Base-by-base conservation (phyloP, 2,329 filamentous ascomycete species). In the Pestalotiopsis sp. region DNA sequence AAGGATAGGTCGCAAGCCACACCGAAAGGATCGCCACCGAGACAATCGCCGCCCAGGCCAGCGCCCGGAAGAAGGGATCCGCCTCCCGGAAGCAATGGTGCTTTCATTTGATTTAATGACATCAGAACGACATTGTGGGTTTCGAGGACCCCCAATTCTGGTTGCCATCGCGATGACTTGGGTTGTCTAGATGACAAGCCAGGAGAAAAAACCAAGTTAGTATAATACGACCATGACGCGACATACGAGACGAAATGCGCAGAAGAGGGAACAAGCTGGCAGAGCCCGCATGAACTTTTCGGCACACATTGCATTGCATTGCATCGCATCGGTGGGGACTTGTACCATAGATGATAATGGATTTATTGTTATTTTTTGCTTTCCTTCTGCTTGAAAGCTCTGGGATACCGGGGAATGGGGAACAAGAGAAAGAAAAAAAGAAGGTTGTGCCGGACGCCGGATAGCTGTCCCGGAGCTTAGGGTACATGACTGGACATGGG, bases 1-100 rank as follows among this genome's bases (percentile, higher is more conserved):
- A 70, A 76, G 39, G 74, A 77, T 59, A 74, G 74, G 20, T 75
- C 73, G 63, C 69, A 73, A 61, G 39, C 60, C 39, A 71, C 73
- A 3, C 68, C 73, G 56, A 67, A 39, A 59, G 73, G 74, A 20
- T 70, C 75, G 17, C 72, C 74, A 7, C 71, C 72, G 17, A 72
- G 72, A 17, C 71, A 71, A 27, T 71, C 69, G 65, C 69, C 66
- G 31, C 41, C 45, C 17, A 69, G 69, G 68, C 71, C 73, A 20
- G 71, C 71, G 7, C 63, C 66, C 3, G 39, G 59, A 27, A 71
- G 61, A 23, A 31, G 41, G 39, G 38, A 45, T 14, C 61, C 61
- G 17, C 61, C 61, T n/a, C 38, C n/a, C 14, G 61, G 72, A 1
- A 69, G 68, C 39, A 68, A 71, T 39, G 74, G 72, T 9, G 73